Base-by-base conservation (phyloP, 192 early-diverging fungal genomes). In the Umbelopsis vinacea region DNA sequence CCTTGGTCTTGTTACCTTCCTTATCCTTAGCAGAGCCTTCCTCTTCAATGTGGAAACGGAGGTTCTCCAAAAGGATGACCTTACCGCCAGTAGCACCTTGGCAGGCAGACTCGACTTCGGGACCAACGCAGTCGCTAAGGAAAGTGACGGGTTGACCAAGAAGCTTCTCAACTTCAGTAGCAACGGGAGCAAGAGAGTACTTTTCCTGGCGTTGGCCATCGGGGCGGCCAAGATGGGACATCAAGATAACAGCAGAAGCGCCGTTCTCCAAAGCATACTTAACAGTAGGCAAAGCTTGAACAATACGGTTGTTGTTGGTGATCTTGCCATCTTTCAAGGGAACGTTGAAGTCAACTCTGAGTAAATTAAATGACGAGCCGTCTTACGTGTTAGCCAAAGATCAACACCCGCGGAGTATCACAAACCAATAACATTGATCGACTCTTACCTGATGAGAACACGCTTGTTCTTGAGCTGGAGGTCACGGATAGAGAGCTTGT, bases 311-410 rank as follows among this genome's bases (percentile, higher is more conserved):
- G 86, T 97, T 96, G 92, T 98, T 98, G 71, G 95, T 92, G 81
- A 99, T 98, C 76, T 91, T 90, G 73, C 89, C 92, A 46, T 93
- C 87, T 75, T 92, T 91, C 74, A 97, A 92, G 53, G 97, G 97
- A n/a, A 99, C 97, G 82, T 99, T 99, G 82, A 99, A 99, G 90
- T 99, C 96, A 43, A 98, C 96, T 55, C 93, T 95, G 29, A 33
- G 43, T 11, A 38, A 71, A 67, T 35, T 53, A 21, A 67, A 38
- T 23, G 40, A 70, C 10, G 67, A 71, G 26, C 10, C 38, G 8
- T 26, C 45, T 45, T 71, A 46, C 24, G 74, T 72, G 40, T 54
- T 73, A 46, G 54, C 46, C 45, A 4, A 6, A 7, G 4, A 33
- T 14, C 23, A 33, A 48, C 19, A 55, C 1, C 54, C 40, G 8